Conservation (phyloP, 1,284 basidiomycete species). For the Fistulinella cinereoalba region DNA sequence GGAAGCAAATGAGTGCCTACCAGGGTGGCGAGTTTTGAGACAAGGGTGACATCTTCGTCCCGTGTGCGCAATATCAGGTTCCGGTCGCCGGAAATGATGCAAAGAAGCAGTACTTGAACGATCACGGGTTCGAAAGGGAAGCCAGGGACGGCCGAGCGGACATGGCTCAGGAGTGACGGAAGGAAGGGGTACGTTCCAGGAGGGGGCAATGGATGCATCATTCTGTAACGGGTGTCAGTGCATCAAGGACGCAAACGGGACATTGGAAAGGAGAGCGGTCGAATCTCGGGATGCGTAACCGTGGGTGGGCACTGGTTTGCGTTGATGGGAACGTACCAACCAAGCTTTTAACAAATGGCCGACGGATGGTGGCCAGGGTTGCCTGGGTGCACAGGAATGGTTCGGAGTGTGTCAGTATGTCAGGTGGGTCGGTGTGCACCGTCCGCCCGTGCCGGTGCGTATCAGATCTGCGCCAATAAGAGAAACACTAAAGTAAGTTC, state of each 20-base stretch:
- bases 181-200: slow-evolving; percentile 54
- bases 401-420: too few relatives aligned
- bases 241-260: too few relatives aligned
- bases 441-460: too few relatives aligned
- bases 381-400: background rate
- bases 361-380: background rate
- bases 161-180: slow-evolving; percentile 45
- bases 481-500: background rate
- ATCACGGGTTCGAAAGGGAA: slow-evolving; percentile 61
- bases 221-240: slow-evolving; percentile 6
- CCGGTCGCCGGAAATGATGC: slow-evolving; percentile 57
- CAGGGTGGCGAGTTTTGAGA: slow-evolving; percentile 52
- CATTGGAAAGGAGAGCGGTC: too few relatives aligned
- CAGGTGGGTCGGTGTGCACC: too few relatives aligned
- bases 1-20: slow-evolving; percentile 40
- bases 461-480: slow-evolving; percentile 11
- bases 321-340: slow-evolving; percentile 17
- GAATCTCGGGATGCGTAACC: too few relatives aligned
- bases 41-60: slow-evolving; percentile 57
- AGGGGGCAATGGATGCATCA: slow-evolving; percentile 15
- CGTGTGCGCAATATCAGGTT: slow-evolving; percentile 59
- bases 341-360: background rate
- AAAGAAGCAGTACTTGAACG: slow-evolving; percentile 64
- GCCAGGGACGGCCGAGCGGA: slow-evolving; percentile 42
- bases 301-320: slow-evolving; percentile 22